Percentiles rank a stretch among this genome's conserved stretches.
Conservation (phyloP, 2,329 filamentous ascomycete species). For the Clonostachys solani region DNA sequence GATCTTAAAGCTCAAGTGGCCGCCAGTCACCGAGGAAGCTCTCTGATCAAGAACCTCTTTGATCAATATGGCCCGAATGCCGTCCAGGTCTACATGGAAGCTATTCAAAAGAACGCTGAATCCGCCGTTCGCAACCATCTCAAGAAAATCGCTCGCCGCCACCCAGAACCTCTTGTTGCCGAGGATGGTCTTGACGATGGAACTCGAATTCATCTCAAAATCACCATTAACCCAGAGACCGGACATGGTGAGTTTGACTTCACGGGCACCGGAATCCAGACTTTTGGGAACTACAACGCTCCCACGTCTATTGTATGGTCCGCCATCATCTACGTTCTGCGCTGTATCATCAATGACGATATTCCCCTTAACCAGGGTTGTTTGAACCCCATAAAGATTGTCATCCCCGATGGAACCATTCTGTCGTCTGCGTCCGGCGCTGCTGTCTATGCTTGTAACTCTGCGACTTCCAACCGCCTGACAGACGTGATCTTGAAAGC, state of each 20-base stretch:
- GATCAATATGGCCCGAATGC: slow-evolving; percentile 21
- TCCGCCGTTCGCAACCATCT: slow-evolving; percentile 22
- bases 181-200: slow-evolving; percentile 30
- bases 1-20: slow-evolving; percentile 38
- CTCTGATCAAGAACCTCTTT: slow-evolving; percentile 22
- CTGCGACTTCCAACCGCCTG: slow-evolving; percentile 36
- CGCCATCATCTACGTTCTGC: slow-evolving; percentile 31
- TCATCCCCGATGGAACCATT: slow-evolving; percentile 20
- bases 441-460: slow-evolving; percentile 56
- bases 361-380: slow-evolving; percentile 34
- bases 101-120: slow-evolving; percentile 29
- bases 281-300: slow-evolving; percentile 26
- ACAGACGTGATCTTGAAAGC: slow-evolving; percentile 23
- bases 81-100: slow-evolving; percentile 28
- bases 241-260: slow-evolving; percentile 29
- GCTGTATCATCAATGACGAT: slow-evolving; percentile 25
- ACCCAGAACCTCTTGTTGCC: slow-evolving; percentile 12
- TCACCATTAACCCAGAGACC: slow-evolving; percentile 19
- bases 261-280: slow-evolving; percentile 24
- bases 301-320: slow-evolving; percentile 28
- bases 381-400: slow-evolving; percentile 23
- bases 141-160: slow-evolving; percentile 38
- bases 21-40: slow-evolving; percentile 33
- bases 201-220: slow-evolving; percentile 21
- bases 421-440: slow-evolving; percentile 23